A percentile compares a stretch with the other conserved stretches of the same genome.
Conservation (phyloP, 345 rosid species). For the Arabidopsis arenosa region DNA sequence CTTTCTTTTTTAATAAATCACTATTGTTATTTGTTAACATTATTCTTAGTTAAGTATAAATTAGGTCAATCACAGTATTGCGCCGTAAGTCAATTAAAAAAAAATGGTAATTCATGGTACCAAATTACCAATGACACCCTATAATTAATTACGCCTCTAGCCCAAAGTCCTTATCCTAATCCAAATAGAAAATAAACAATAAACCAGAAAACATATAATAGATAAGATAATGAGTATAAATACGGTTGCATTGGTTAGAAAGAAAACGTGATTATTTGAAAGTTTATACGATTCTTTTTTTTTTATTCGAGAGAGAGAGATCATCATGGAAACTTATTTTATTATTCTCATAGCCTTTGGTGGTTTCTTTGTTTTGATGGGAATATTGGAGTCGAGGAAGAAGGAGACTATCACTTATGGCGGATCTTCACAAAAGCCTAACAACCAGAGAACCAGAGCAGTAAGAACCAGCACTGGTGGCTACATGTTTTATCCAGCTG, state of each 20-base stretch:
- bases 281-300: constrained; percentile 16
- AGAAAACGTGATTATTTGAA: neutral
- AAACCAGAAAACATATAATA: neutral
- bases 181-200: neutral
- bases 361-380: neutral
- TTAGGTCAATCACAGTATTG: too few relatives aligned
- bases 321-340: constrained; percentile 6
- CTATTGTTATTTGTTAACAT: too few relatives aligned
- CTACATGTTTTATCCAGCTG: constrained; percentile 31
- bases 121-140: too few relatives aligned
- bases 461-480: constrained; percentile 6
- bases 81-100: too few relatives aligned
- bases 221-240: constrained; percentile 1
- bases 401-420: constrained; percentile 1
- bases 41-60: too few relatives aligned
- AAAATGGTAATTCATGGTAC: too few relatives aligned
- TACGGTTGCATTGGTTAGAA: constrained; percentile 18
- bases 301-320: neutral
- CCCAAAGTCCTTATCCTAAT: neutral
- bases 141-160: too few relatives aligned
- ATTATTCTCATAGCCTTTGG: neutral
- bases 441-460: constrained; percentile 26
- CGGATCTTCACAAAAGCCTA: constrained; percentile 1
- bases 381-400: neutral
- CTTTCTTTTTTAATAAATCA: too few relatives aligned